Evolutionary conservation across 1,284 basidiomycete genomes (phyloP).

Genomic region (Heterobasidion occidentale): DNA sequence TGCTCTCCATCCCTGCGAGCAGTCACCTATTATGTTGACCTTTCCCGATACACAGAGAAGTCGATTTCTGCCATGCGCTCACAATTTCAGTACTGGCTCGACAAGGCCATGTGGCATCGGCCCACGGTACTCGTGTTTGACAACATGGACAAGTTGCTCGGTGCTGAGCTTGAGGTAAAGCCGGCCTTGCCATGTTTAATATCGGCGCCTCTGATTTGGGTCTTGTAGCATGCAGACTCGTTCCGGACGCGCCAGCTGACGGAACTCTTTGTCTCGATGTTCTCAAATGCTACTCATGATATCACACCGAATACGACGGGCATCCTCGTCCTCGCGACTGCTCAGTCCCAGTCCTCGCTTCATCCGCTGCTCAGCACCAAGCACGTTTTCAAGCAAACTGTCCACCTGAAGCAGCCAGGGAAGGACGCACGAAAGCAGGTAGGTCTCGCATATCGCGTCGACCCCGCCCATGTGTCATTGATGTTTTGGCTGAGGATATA

Average conservation of each 20-base stretch:
- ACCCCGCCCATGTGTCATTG: too few relatives aligned
- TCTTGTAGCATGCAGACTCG: conserved; percentile 66
- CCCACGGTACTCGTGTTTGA: conserved; percentile 90
- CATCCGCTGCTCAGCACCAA: conserved; percentile 70
- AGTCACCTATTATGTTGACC: conserved; percentile 57
- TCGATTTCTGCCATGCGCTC: conserved; percentile 55
- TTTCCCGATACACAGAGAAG: conserved; percentile 54
- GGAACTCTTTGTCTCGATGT: conserved; percentile 68
- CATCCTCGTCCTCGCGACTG: conserved; percentile 75
- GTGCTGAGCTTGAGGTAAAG: conserved; percentile 77
- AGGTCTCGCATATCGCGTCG: not conserved
- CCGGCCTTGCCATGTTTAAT: not conserved
- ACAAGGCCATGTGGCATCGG: conserved; percentile 69
- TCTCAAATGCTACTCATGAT: conserved; percentile 41
- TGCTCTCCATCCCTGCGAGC: not conserved
- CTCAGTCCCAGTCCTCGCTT: conserved; percentile 62
- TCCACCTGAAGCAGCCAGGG: conserved; percentile 72
- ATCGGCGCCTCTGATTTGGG: not conserved
- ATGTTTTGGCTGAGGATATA: conserved; percentile 21
- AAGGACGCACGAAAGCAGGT: conserved; percentile 80
- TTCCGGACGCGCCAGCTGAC: conserved; percentile 71
- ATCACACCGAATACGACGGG: conserved; percentile 51
- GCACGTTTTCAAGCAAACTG: conserved; percentile 78
- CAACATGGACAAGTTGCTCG: conserved; percentile 83
- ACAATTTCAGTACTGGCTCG: conserved; percentile 70